Percentiles rank a stretch among this genome's conserved stretches.
Evolutionary conservation across 345 rosid species (phyloP).

Genomic region (Populus alba): DNA sequence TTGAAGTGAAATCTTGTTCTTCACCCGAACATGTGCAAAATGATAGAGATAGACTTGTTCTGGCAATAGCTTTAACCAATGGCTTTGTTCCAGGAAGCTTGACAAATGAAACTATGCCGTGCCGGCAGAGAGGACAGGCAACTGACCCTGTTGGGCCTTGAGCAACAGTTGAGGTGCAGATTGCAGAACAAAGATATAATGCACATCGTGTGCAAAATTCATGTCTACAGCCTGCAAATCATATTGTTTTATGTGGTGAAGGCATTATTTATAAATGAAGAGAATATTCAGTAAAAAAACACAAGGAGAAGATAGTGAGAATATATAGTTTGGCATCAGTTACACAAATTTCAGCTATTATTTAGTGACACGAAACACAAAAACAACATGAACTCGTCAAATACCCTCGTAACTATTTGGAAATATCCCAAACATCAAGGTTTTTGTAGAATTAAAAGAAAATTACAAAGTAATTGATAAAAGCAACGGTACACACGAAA

Average conservation of each 20-base stretch:
- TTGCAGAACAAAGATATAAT: conserved; percentile 76
- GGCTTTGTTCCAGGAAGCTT: conserved; percentile 56
- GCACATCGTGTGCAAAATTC: conserved; percentile 89
- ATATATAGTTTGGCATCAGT: neutral
- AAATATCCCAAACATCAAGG: neutral
- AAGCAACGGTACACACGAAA: neutral
- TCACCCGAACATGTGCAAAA: conserved; percentile 75
- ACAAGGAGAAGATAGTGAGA: neutral
- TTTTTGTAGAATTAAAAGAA: neutral
- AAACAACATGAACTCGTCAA: neutral
- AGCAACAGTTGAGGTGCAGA: conserved; percentile 41
- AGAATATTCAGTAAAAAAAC: neutral
- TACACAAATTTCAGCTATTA: neutral
- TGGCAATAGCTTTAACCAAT: conserved; percentile 38
- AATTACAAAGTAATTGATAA: neutral
- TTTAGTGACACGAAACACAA: neutral
- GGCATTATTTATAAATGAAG: neutral
- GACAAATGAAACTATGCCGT: conserved; percentile 73
- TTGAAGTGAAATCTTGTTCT: conserved; percentile 47
- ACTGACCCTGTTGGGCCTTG: conserved; percentile 68
- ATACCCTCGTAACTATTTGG: neutral
- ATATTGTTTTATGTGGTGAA: neutral
- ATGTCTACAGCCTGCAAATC: conserved; percentile 75
- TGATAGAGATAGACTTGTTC: conserved; percentile 72
- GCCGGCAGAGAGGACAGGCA: conserved; percentile 89